Evolutionary conservation across 805 yeast genomes (phyloP).

Genomic region (Nakazawaea pomicola): DNA sequence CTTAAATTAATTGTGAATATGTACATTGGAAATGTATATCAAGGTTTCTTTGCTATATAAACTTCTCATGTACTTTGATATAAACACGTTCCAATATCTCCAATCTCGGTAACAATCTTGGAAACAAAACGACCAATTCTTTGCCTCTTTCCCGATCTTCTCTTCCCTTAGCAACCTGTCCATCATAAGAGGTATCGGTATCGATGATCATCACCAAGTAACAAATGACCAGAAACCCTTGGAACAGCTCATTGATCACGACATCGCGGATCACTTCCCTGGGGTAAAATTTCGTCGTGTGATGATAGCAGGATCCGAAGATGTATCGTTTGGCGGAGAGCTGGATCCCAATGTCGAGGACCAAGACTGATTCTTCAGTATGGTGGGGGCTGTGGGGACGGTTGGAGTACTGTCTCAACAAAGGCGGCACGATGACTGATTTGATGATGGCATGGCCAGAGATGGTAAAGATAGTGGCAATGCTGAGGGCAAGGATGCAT

Average conservation of each 20-base stretch:
- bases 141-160: constrained; percentile 12
- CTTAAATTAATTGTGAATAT: too few species aligned
- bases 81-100: constrained; percentile 25
- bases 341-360: constrained; percentile 8
- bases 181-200: too few species aligned
- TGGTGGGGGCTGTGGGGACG: too few species aligned
- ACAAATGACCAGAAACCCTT: constrained; percentile 59
- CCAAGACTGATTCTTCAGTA: background rate
- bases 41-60: too few species aligned
- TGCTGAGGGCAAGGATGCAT: too few species aligned
- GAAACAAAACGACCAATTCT: constrained; percentile 25
- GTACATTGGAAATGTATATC: too few species aligned
- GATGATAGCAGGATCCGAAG: background rate
- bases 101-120: constrained; percentile 25
- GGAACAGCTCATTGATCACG: constrained; percentile 72
- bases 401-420: too few species aligned
- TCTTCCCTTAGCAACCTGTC: too few species aligned
- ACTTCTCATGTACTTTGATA: constrained; percentile 11
- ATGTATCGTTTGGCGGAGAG: background rate
- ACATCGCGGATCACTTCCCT: constrained; percentile 34
- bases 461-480: too few species aligned
- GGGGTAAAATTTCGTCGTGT: constrained; percentile 1
- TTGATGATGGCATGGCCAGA: too few species aligned
- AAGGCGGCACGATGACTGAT: too few species aligned
- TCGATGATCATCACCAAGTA: constrained; percentile 57